Percentiles rank a stretch among this genome's conserved stretches.
Conservation (phyloP, 306 rosid genomes). For the Fragaria nilgerrensis region DNA sequence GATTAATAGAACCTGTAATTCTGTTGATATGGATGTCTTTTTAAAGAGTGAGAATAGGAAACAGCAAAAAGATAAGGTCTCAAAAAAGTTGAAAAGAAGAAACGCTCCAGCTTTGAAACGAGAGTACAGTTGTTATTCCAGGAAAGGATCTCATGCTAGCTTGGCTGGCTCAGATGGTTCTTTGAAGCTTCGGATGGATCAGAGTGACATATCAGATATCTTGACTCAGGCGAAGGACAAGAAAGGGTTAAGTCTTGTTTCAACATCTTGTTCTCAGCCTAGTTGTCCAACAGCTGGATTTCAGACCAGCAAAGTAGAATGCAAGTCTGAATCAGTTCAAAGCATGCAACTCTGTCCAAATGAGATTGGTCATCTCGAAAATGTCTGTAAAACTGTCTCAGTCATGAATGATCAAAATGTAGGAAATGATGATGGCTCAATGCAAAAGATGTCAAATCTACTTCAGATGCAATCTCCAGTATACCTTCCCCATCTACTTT, state of each 20-base stretch:
- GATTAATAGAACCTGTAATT: constrained; percentile 28
- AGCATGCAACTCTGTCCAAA: constrained; percentile 30
- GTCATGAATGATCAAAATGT: constrained; percentile 28
- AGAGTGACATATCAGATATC: constrained; percentile 31
- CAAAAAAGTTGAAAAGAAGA: constrained; percentile 53
- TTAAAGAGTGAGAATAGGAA: constrained; percentile 37
- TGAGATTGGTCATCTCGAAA: constrained; percentile 31
- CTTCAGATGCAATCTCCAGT: constrained; percentile 35
- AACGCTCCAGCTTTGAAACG: constrained; percentile 33
- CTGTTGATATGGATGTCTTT: constrained; percentile 26
- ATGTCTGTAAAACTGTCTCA: constrained; percentile 23
- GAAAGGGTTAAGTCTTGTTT: constrained; percentile 23
- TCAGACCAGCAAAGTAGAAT: constrained; percentile 31
- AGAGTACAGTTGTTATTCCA: constrained; percentile 42
- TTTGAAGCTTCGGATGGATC: constrained; percentile 33
- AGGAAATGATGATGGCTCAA: constrained; percentile 36
- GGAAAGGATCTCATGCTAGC: constrained; percentile 41
- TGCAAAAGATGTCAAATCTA: constrained; percentile 31
- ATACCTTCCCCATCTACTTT: constrained; percentile 40
- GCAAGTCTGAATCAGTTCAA: constrained; percentile 39
- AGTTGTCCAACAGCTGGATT: constrained; percentile 23
- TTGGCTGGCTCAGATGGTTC: constrained; percentile 36
- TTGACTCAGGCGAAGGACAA: constrained; percentile 37
- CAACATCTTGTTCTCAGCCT: constrained; percentile 36
- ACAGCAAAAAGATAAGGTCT: constrained; percentile 39